A percentile compares a stretch with the other conserved stretches of the same genome.
phyloP scores from a whole-genome alignment of 139 green algal species.

The Gonium pectorale region DNA sequence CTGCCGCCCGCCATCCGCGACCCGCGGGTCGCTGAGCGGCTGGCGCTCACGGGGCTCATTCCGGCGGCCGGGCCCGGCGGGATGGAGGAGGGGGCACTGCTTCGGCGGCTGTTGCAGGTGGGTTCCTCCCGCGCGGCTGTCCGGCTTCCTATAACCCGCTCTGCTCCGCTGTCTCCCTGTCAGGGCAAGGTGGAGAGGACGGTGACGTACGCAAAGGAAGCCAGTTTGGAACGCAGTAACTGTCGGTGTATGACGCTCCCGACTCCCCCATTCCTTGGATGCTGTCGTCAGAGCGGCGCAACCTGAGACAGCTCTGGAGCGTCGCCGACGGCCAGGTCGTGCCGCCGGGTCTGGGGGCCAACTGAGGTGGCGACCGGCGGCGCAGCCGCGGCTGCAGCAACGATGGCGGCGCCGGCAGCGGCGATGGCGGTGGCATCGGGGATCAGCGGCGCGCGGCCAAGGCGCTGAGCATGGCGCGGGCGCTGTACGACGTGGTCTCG shows the following conservation, averaged over 20 bases:
- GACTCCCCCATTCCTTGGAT: background rate
- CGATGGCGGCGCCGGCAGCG: background rate
- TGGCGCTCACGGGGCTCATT: conserved; percentile 49
- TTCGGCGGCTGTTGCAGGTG: conserved; percentile 32
- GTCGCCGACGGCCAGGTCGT: conserved; percentile 5
- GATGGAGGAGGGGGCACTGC: conserved; percentile 10
- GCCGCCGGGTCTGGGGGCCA: background rate
- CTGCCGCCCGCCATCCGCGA: conserved; percentile 49
- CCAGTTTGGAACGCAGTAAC: background rate
- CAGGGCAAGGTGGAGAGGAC: background rate
- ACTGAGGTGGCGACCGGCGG: background rate
- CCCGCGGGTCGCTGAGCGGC: background rate
- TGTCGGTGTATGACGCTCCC: background rate
- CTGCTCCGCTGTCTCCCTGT: background rate
- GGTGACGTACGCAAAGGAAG: background rate
- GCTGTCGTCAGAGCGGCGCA: background rate
- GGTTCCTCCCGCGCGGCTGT: background rate
- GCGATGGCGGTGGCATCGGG: background rate
- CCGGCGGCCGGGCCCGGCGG: conserved; percentile 23
- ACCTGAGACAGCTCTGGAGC: conserved; percentile 22
- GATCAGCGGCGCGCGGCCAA: background rate
- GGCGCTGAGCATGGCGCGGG: background rate
- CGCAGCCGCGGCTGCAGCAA: background rate
- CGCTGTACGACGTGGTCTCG: conserved; percentile 11
- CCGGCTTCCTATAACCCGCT: background rate